Conservation (phyloP, 2,329 filamentous ascomycete species). For the Sporothrix luriei region DNA sequence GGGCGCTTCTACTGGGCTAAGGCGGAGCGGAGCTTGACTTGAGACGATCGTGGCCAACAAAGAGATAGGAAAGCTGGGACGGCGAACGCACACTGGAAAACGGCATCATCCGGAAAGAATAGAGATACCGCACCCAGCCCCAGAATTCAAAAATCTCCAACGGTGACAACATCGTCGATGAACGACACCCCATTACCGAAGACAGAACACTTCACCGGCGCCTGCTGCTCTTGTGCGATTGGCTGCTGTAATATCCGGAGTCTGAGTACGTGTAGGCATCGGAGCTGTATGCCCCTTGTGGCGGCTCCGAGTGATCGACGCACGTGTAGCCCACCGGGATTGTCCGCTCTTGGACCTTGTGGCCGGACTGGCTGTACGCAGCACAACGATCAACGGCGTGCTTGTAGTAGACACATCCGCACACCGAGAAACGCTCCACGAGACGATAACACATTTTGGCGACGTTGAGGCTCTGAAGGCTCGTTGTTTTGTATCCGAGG, state of each 20-base stretch:
- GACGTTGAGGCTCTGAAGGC: neutral
- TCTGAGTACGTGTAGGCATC: slow-evolving; percentile 53
- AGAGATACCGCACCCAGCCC: slow-evolving; percentile 54
- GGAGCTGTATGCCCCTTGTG: slow-evolving; percentile 46
- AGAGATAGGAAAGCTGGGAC: slow-evolving; percentile 54
- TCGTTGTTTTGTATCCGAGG: slow-evolving; percentile 15
- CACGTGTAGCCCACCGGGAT: slow-evolving; percentile 85
- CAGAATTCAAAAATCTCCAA: slow-evolving; percentile 50
- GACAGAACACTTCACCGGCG: slow-evolving; percentile 59
- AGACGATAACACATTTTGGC: slow-evolving; percentile 81
- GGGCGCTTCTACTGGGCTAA: slow-evolving; percentile 5
- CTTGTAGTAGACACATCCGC: slow-evolving; percentile 83
- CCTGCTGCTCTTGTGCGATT: slow-evolving; percentile 50
- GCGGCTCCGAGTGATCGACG: slow-evolving; percentile 52
- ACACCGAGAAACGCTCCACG: slow-evolving; percentile 82
- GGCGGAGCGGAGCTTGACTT: slow-evolving; percentile 47
- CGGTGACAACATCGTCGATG: slow-evolving; percentile 46
- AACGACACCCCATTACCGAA: slow-evolving; percentile 52
- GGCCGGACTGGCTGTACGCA: slow-evolving; percentile 72
- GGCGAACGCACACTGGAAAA: slow-evolving; percentile 46
- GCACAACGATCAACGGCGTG: slow-evolving; percentile 84
- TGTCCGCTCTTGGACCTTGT: slow-evolving; percentile 70
- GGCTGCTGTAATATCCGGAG: slow-evolving; percentile 57
- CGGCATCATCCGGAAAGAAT: slow-evolving; percentile 49
- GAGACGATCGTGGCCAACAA: slow-evolving; percentile 51